Base-by-base conservation (phyloP, 805 yeast genomes). In the Maudiozyma bulderi region DNA sequence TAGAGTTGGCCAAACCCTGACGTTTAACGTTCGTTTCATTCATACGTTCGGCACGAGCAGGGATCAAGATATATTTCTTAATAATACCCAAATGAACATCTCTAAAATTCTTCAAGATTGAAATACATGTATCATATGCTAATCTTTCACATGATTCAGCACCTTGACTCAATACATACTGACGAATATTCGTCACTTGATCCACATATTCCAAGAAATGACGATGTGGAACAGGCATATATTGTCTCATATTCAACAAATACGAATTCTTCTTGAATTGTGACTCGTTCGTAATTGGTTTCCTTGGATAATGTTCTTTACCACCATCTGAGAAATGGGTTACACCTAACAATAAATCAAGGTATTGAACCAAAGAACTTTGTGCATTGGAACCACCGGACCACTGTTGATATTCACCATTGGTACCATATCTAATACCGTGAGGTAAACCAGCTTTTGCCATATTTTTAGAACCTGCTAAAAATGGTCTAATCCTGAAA, bases 381-480 rank as follows among this genome's bases (percentile, higher is more conserved):
- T 90, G 98, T 0, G 96, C 97, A 63, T 90, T 90, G 4, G 95
- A 86, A 0, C 98, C 98, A 30, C 98, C 98, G 14, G 95, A 74
- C 63, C 76, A 83, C 34, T 67, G 62, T 56, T 83, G 70, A 45
- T 80, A 83, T 31, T 56, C 64, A 1, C 64, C 60, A 59, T 82
- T 88, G 47, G 76, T 72, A 29, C 95, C 95, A 61, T 90, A 90
- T 45, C 73, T 70, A 1, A 90, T 82, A 1, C 97, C 98, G 50
- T 81, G 66, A 11, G 81, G 81, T 50, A 90, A 73, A 0, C 97
- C 97, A 1, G 83, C 89, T 49, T 80, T 87, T 29, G 77, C 79
- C 96, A 91, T 90, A 60, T 86, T 86, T 61, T 81, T 82, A 95
- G 96, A 91, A 2, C 97, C 98, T 0, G 96, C 96, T 54, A 91